Evolutionary conservation across 2,329 filamentous ascomycete species (phyloP), one percentile per base, ranked within the genome.

Genomic region (Venturia aucupariae): DNA sequence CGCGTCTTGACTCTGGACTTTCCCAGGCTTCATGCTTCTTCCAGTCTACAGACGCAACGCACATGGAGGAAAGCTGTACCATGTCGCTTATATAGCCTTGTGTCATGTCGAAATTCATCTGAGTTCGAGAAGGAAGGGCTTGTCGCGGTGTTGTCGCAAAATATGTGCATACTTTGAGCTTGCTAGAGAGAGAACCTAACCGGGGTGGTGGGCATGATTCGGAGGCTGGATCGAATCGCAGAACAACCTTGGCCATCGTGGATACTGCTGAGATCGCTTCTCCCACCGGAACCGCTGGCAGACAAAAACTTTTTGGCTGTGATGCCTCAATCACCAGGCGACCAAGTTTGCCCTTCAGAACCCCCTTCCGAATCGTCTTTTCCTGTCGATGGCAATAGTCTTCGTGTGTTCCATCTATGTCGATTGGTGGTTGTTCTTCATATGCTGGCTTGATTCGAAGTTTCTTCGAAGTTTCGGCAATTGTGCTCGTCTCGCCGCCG

Each of bases 211-310:
- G 68, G 59, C 78, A 75, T 46, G 72, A 71, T 42, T 80, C 76
- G 4, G 81, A 79, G 4, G 73, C 69, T 1, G 85, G 85, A 66
- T 88, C 85, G 68, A 87, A 88, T 42, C 85, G 82, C 15, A 87
- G 74, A 64, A 82, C 75, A 1, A 87, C 73, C 0, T 78, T 84
- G 8, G 81, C 79, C 68, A 81, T 80, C 0, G 83, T 86, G 27
- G 80, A 81, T 55, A 83, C 77, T 2, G 77, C 75, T 51, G 74
- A 71, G 22, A 71, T 70, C 41, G 75, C 73, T 59, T 72, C 71
- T 0, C 74, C 74, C 71, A 7, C 75, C 70, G 24, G 41, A 38
- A 61, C 38, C 54, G 76, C 74, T 30, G 77, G 79, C 44, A 86
- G 74, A 35, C 78, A 77, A 35, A 88, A 75, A 1, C 82, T 77